Evolutionary conservation across 2,329 filamentous ascomycete genomes (phyloP), one percentile per base, ranked within the genome.

Genomic region (Fusarium continuum): DNA sequence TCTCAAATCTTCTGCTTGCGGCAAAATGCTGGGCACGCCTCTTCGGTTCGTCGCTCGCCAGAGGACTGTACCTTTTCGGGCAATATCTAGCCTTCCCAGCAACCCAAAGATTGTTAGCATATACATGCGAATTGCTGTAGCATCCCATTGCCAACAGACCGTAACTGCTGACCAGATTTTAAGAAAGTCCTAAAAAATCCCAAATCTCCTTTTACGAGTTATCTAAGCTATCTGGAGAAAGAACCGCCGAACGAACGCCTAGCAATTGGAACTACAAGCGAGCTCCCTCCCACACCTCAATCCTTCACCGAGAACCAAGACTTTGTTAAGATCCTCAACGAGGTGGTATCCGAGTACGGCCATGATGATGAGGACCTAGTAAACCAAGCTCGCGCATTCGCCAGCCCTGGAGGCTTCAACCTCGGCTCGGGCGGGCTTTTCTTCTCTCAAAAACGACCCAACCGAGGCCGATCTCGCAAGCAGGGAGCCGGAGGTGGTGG

Each of bases 141-240:
- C n/a, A 54, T 43, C 28, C 22, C 10, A 9, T 26, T 26, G 6
- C 22, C 3, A 5, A 39, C 11, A 19, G 28, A 16, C 19, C 13
- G 10, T 9, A 34, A 25, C 31, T 55, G 48, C 61, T 69, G 38
- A 72, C 64, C 36, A 34, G 22, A 32, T 53, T n/a, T 23, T 6
- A 50, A 89, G 87, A 87, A 87, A 81, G 81, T 85, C 50, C 85
- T 87, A 67, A 80, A 82, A 22, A 77, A 82, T 57, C 76, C 80
- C 2, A 68, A 77, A 8, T 72, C 78, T 2, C 77, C 80, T 2
- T 76, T 78, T 32, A 76, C 76, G 2, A 80, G 88, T 70, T 76
- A 87, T 26, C 81, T 91, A 25, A 85, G 84, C 35, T 84, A 86
- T 62, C 84, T 90, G 55, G 80, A 85, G 31, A 83, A 82, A 32